Base-by-base conservation (phyloP, 1,284 basidiomycete genomes). In the Flammula alnicola region DNA sequence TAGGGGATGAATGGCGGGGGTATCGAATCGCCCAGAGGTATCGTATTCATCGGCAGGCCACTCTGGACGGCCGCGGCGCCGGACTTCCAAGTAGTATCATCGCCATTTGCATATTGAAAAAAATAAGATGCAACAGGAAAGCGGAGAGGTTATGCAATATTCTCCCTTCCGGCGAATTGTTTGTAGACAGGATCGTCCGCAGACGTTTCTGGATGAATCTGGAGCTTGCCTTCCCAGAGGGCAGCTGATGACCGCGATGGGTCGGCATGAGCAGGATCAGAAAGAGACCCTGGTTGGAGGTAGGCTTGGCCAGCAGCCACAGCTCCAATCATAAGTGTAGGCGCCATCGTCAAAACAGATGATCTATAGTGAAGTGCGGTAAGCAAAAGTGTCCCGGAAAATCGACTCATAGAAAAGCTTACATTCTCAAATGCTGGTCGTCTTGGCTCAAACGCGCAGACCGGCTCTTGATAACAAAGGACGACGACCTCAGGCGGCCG, bases 311-410 rank as follows among this genome's bases (percentile, higher is more conserved):
- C 90, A 42, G 90, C 90, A 51, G 89, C 93, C 39, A 96, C 84
- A 5, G 91, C 88, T 6, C 91, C 87, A 19, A 89, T 87, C 55
- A 97, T 84, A 14, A 97, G 68, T 0, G 89, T 87, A 7, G 94
- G 95, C 0, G 94, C 85, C 90, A 96, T 95, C 3, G 92, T 84
- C 73, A 96, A 78, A 25, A 95, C 72, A 4, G 91, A 79, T 3
- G 60, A 66, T 30, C 64, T 69, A 31, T 3, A n/a, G 1, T n/a
- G 33, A 51, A 42, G 17, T 32, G 35, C 1, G 33, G 40, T 41
- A 39, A 52, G 56, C 37, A 25, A 40, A 9, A 32, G 39, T 11
- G 12, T 16, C 36, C 50, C 41, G 26, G 22, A 61, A 67, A 44
- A 57, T 73, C 73, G 76, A 61, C 43, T 76, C 65, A 58, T 71